These are phyloP conservation scores for Talaromyces ruber DNA, from an alignment of 495 filamentous ascomycete species.

Conservation along the genomic window DNA sequence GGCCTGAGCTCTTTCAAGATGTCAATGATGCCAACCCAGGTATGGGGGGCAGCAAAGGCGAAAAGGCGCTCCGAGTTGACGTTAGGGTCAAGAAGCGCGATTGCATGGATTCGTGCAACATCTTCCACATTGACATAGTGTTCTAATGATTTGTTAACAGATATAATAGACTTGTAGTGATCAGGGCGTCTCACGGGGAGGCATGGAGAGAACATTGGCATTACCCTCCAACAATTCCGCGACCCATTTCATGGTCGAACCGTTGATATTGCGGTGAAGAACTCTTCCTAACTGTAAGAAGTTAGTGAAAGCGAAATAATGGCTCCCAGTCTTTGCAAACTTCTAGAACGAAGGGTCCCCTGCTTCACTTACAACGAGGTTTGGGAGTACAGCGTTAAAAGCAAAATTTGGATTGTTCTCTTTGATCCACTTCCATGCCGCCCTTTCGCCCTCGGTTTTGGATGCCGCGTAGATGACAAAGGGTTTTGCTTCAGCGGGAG, in stretches of 20 bases:
- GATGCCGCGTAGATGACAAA: constrained; percentile 36
- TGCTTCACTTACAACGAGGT: constrained; percentile 13
- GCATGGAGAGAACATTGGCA: constrained; percentile 13
- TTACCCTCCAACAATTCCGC: constrained; percentile 13
- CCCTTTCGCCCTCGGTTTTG: constrained; percentile 45
- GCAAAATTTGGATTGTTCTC: constrained; percentile 37
- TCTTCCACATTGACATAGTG: constrained; percentile 42
- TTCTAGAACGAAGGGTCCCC: background rate
- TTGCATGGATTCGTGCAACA: constrained; percentile 35
- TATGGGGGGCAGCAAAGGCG: constrained; percentile 27
- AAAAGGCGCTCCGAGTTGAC: constrained; percentile 39
- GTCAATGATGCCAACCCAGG: constrained; percentile 25
- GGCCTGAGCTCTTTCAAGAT: constrained; percentile 13
- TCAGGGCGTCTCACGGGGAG: background rate
- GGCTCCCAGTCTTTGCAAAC: background rate
- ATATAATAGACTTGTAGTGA: background rate
- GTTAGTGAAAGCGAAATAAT: background rate
- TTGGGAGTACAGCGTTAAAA: constrained; percentile 43
- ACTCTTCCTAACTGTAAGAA: constrained; percentile 16
- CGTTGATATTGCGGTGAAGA: constrained; percentile 16
- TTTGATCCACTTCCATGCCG: constrained; percentile 42
- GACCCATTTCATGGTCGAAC: constrained; percentile 17
- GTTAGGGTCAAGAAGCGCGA: constrained; percentile 30
- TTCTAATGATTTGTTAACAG: constrained; percentile 13
- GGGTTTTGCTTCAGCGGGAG: constrained; percentile 12